Evolutionary conservation across 2,329 filamentous ascomycete genomes (phyloP), one percentile per base, ranked within the genome.

Genomic region (Venturia pyrina): DNA sequence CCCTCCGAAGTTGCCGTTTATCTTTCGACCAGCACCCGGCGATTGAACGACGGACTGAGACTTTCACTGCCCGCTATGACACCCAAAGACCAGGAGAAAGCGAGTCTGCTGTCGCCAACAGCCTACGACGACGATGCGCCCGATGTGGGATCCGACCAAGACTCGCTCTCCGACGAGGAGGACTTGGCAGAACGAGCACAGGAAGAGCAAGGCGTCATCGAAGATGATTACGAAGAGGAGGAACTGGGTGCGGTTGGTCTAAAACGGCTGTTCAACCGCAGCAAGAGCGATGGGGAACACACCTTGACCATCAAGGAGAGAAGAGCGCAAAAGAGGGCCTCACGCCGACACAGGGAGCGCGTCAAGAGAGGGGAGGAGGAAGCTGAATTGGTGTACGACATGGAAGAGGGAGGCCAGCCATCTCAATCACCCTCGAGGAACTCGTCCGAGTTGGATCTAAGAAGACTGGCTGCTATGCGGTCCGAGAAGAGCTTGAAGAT

Each of bases 341-440:
- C 62, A 4, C 62, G 62, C 24, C 46, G 62, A n/a, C 62, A 71
- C 62, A 64, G 67, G 57, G 72, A 65, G 46, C 62, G 66, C 10
- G 21, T 59, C 19, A 43, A 69, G 24, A 67, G 69, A 34, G 75
- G 86, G 67, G 87, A 87, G 65, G 89, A 91, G 73, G 86, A 90
- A 69, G 87, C 88, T 46, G 85, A 87, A 75, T 79, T 96, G 72
- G 90, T 96, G 87, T 93, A 91, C 75, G 90, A 95, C 77, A 91
- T 93, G 89, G 93, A 97, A 76, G 89, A 92, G 73, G 91, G 91
- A 1, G 84, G 82, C 2, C 83, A 89, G 72, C 86, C 83, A 68
- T 89, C 79, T 78, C 87, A 69, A 78, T 87, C 79, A 79, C 62
- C 75, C 19, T 74, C 73, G 34, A 71, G 76, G 43, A 71, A 73